Evolutionary conservation across 2,329 filamentous ascomycete species (phyloP), one percentile per base, ranked within the genome.

Genomic region (Colletotrichum agaves): DNA sequence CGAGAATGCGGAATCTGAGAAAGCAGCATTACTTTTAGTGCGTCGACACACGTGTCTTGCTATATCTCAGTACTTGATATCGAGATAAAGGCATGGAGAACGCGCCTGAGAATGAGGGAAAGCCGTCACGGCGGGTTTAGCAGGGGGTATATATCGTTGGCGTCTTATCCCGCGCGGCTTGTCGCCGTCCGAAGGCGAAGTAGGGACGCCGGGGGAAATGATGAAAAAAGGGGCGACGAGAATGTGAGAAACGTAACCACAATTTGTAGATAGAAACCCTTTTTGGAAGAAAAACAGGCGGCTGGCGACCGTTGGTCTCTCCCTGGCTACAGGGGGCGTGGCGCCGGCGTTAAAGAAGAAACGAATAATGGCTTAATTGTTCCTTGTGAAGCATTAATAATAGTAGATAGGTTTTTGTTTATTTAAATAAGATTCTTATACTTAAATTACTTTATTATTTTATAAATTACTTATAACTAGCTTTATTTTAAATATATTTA

Each of bases 1-100:
- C 57, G 23, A 53, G 67, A 15, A 52, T 67, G 63, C 63, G 67
- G 57, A 63, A 58, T 19, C 46, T 69, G 57, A 37, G 67, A 37
- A 69, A 63, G 57, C 63, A 67, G 23, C 44, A 53, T 39, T 68
- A 65, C 37, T 58, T 44, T 67, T 67, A 27, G 58, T 53, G 47
- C 41, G 1, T 44, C 50, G 12, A 21, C 31, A 17, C 17, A 13
- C 27, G 27, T 27, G 27, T 7, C 27, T 27, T 27, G 1, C 2
- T 27, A 7, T 27, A 27, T 27, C 27, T 27, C 27, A 7, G 27
- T 7, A 7, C 27, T 8, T 27, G 27, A 27, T 1, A 27, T 27
- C 8, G 27, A 27, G 6, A 7, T 27, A 7, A 27, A 27, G 27
- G 27, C 27, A 27, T 27, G 27, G 27, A 27, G 27, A 27, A 53